Evolutionary conservation across 2,329 filamentous ascomycete species (phyloP).

Genomic region (Trichoderma atroviride): DNA sequence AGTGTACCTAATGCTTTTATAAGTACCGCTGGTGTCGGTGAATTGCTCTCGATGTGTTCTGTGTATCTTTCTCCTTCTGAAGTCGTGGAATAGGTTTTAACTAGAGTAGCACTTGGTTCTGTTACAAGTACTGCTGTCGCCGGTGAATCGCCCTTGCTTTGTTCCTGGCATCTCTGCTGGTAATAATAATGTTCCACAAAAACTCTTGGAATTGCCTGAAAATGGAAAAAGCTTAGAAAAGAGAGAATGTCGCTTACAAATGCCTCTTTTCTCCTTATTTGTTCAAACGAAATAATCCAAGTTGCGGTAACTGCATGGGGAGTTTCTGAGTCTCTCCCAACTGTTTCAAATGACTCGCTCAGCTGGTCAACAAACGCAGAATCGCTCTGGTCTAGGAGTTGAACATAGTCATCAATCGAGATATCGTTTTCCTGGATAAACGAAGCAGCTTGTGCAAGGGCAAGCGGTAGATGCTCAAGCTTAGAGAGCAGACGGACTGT

Average conservation of each 20-base stretch:
- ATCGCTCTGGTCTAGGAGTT: constrained; percentile 35
- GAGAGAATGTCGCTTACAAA: constrained; percentile 37
- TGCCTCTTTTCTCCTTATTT: constrained; percentile 33
- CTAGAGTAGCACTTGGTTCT: constrained; percentile 32
- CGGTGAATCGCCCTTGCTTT: background rate
- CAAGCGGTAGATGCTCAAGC: constrained; percentile 40
- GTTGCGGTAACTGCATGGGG: constrained; percentile 36
- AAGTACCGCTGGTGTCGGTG: too few relatives aligned
- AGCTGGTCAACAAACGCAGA: constrained; percentile 33
- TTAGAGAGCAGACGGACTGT: constrained; percentile 32
- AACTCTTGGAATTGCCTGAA: constrained; percentile 35
- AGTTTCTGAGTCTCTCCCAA: constrained; percentile 35
- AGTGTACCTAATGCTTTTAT: too few relatives aligned
- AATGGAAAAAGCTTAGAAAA: constrained; percentile 37
- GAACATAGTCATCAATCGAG: constrained; percentile 35
- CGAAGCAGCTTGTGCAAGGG: constrained; percentile 40
- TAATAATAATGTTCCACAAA: constrained; percentile 30
- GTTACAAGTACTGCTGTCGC: constrained; percentile 16
- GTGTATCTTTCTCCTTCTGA: constrained; percentile 29
- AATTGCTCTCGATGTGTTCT: too few relatives aligned
- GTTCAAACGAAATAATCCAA: constrained; percentile 39
- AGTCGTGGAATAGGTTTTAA: constrained; percentile 37
- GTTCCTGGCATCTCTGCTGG: background rate
- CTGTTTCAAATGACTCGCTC: constrained; percentile 37
- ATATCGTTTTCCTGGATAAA: constrained; percentile 39